Conservation (phyloP, 2,329 filamentous ascomycete genomes). For the Colletotrichum magnum region DNA sequence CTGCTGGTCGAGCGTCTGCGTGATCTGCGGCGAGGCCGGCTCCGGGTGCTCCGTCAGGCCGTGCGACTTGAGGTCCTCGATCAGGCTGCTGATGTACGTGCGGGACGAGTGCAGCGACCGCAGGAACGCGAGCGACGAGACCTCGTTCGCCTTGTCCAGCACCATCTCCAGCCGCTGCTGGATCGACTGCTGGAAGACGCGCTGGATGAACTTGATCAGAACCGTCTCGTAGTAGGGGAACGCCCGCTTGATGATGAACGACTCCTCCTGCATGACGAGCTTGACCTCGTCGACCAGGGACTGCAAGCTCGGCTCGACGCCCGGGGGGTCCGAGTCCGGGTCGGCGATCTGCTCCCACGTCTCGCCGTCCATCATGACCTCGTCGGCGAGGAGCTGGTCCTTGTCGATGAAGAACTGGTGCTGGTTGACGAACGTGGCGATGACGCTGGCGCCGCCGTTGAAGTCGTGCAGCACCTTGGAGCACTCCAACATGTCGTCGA, state of each 20-base stretch:
- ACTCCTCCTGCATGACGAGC: slow-evolving; percentile 96
- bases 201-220: slow-evolving; percentile 90
- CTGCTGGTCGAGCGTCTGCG: slow-evolving; percentile 80
- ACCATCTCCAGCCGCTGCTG: slow-evolving; percentile 97
- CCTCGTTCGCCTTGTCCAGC: slow-evolving; percentile 90
- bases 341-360: slow-evolving; percentile 95
- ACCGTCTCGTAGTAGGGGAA: slow-evolving; percentile 98
- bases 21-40: slow-evolving; percentile 87
- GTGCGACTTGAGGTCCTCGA: slow-evolving; percentile 94
- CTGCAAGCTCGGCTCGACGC: slow-evolving; percentile 92
- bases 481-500: slow-evolving; percentile 98
- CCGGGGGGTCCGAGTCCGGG: slow-evolving; percentile 91
- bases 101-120: slow-evolving; percentile 91
- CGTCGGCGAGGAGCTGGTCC: slow-evolving; percentile 90
- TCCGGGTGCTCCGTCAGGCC: slow-evolving; percentile 97
- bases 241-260: slow-evolving; percentile 94
- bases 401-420: slow-evolving; percentile 99
- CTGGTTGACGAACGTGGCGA: slow-evolving; percentile 97
- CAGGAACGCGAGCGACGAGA: slow-evolving; percentile 93
- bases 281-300: slow-evolving; percentile 94
- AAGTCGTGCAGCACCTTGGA: slow-evolving; percentile 95
- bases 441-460: slow-evolving; percentile 94
- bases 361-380: slow-evolving; percentile 80
- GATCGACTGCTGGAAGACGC: slow-evolving; percentile 97
- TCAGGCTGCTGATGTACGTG: slow-evolving; percentile 86